phyloP scores from a whole-genome alignment of 306 rosid genomes.

The Dalbergia cultrata region DNA sequence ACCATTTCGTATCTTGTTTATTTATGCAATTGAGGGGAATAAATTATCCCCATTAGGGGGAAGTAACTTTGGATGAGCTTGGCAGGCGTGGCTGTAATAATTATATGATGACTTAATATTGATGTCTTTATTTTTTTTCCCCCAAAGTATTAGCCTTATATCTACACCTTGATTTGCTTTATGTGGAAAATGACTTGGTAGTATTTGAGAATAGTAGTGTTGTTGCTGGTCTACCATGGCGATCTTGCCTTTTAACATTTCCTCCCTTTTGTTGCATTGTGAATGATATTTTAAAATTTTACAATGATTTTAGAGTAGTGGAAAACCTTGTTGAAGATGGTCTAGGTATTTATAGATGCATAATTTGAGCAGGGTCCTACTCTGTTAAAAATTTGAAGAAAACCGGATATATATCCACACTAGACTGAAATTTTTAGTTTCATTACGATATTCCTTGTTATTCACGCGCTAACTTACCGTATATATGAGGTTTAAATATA shows the following conservation, averaged over 20 bases:
- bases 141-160: neutral
- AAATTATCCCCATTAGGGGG: conserved; percentile 45
- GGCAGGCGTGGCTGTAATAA: conserved; percentile 63
- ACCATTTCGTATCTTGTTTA: conserved; percentile 50
- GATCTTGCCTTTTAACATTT: neutral
- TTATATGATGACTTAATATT: conserved; percentile 30
- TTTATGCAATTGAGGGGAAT: conserved; percentile 51
- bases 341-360: no score
- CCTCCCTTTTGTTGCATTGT: neutral
- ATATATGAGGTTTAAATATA: no score
- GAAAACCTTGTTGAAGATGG: neutral
- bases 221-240: neutral
- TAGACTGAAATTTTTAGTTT: no score
- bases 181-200: neutral
- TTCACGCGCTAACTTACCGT: no score
- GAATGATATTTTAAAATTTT: neutral
- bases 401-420: no score
- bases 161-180: neutral
- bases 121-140: conserved; percentile 22
- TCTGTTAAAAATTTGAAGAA: no score
- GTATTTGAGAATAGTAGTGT: neutral
- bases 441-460: no score
- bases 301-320: neutral
- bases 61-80: conserved; percentile 46
- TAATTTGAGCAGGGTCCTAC: neutral